A percentile compares a stretch with the other conserved stretches of the same genome.
Evolutionary conservation across 2,329 filamentous ascomycete species (phyloP).

Genomic region (Xylariaceae sp.): DNA sequence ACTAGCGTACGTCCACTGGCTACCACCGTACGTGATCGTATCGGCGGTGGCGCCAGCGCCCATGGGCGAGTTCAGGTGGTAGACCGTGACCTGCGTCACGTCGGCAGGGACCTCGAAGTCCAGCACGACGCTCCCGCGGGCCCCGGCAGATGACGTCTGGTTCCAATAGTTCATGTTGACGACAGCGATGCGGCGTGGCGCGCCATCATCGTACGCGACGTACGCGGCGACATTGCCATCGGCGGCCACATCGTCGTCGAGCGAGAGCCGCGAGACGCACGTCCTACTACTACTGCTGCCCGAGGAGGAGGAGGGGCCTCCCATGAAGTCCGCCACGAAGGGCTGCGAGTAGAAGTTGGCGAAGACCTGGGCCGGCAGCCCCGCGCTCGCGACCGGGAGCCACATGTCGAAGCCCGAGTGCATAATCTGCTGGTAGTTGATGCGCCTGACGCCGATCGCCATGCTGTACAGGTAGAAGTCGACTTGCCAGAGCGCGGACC

Average conservation of each 20-base stretch:
- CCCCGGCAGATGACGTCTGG: conserved; percentile 35
- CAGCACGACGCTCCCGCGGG: conserved; percentile 34
- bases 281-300: conserved; percentile 29
- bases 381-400: conserved; percentile 37
- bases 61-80: conserved; percentile 41
- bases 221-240: conserved; percentile 39
- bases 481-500: conserved; percentile 45
- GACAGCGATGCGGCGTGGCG: conserved; percentile 39
- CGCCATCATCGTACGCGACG: conserved; percentile 37
- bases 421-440: conserved; percentile 49
- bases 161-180: conserved; percentile 47
- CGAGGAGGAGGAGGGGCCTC: conserved; percentile 13
- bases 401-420: conserved; percentile 32
- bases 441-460: conserved; percentile 42
- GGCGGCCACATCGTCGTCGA: too few species aligned
- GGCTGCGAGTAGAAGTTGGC: conserved; percentile 47
- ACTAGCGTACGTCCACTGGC: conserved; percentile 46
- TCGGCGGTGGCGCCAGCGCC: conserved; percentile 43
- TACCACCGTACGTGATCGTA: conserved; percentile 46
- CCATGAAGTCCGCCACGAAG: conserved; percentile 45
- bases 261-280: conserved; percentile 32
- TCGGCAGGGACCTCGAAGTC: conserved; percentile 32
- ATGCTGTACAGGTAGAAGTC: conserved; percentile 46
- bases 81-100: conserved; percentile 34
- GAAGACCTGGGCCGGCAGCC: conserved; percentile 41